Percentiles rank a stretch among this genome's conserved stretches.
phyloP scores from a whole-genome alignment of 2,329 filamentous ascomycete species.

The Aureobasidium sp. region DNA sequence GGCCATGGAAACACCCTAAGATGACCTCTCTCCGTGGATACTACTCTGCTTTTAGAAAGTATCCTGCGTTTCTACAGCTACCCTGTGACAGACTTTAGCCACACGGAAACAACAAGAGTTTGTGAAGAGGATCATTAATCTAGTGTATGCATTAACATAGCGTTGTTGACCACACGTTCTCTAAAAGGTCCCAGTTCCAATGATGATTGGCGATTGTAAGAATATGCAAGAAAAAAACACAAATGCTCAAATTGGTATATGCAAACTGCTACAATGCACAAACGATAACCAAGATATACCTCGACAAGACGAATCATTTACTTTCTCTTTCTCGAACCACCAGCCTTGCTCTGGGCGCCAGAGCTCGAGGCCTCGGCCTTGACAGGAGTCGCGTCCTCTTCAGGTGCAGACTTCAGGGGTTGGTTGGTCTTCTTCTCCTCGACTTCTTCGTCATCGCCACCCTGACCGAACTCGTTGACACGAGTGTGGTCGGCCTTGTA shows the following conservation, averaged over 20 bases:
- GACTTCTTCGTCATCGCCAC: constrained; percentile 67
- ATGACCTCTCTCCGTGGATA: too few relatives aligned
- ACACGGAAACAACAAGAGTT: too few relatives aligned
- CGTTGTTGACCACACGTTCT: too few relatives aligned
- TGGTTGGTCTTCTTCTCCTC: constrained; percentile 41
- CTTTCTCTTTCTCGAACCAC: constrained; percentile 20
- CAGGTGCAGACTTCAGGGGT: constrained; percentile 29
- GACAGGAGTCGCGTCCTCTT: constrained; percentile 10
- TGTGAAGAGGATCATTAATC: too few relatives aligned
- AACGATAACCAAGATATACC: background rate
- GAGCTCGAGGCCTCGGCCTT: constrained; percentile 13
- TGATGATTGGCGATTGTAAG: background rate
- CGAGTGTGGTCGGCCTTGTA: constrained; percentile 88
- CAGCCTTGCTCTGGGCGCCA: constrained; percentile 8
- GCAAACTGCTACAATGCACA: background rate
- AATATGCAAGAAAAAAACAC: background rate
- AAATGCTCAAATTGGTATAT: background rate
- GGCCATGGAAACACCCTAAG: too few relatives aligned
- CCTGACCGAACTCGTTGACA: constrained; percentile 97
- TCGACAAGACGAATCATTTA: background rate
- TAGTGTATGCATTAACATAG: too few relatives aligned
- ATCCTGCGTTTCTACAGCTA: too few relatives aligned
- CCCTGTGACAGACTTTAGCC: too few relatives aligned
- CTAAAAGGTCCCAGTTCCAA: too few relatives aligned
- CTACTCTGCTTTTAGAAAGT: too few relatives aligned